phyloP scores from a whole-genome alignment of 2,329 filamentous ascomycete genomes.

The Colletotrichum horii region DNA sequence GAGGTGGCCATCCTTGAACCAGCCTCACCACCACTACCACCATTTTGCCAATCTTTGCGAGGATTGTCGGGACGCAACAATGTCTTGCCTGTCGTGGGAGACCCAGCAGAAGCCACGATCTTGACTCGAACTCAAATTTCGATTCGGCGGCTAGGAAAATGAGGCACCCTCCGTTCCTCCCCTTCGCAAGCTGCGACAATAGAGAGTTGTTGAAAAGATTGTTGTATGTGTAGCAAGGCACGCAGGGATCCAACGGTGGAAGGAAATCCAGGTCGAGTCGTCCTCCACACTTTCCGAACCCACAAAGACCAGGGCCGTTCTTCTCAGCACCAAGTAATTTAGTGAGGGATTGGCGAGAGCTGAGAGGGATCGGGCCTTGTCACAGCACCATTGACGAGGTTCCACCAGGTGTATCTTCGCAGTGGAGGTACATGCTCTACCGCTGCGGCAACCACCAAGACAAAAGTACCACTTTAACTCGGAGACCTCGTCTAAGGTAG shows the following conservation, averaged over 20 bases:
- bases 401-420: background rate
- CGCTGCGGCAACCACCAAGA: no score
- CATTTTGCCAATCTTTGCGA: background rate
- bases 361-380: conserved; percentile 16
- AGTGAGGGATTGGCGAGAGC: background rate
- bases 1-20: background rate
- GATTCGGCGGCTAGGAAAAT: background rate
- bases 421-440: background rate
- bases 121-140: background rate
- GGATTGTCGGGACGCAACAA: background rate
- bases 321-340: background rate
- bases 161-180: background rate
- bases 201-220: background rate
- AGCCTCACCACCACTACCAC: background rate
- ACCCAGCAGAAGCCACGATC: background rate
- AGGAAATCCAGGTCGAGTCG: background rate
- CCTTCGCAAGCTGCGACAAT: background rate
- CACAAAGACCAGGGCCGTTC: background rate
- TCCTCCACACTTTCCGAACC: background rate
- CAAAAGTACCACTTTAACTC: background rate
- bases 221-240: background rate
- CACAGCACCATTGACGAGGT: background rate
- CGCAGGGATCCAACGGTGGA: background rate
- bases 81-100: background rate
- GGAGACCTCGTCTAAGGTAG: background rate